Conservation (phyloP, 805 yeast species). For the Lipomyces mesembrius region DNA sequence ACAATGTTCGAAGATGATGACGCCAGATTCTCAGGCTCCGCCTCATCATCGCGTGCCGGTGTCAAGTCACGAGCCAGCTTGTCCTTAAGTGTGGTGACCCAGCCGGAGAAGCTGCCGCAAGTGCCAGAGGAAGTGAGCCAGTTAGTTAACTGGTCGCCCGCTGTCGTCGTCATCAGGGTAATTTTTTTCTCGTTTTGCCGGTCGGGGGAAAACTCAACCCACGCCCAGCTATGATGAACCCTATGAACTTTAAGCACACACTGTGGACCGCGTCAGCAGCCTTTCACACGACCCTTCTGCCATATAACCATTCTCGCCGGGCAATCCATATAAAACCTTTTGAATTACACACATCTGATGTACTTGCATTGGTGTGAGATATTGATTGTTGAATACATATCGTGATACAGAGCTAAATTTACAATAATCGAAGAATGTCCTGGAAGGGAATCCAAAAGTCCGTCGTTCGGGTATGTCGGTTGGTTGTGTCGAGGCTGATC, state of each 20-base stretch:
- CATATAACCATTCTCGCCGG: too few relatives aligned
- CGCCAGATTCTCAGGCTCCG: background rate
- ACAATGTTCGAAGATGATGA: background rate
- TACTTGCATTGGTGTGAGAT: background rate
- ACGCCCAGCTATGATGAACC: too few relatives aligned
- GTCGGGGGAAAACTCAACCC: background rate
- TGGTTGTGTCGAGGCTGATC: background rate
- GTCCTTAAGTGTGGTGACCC: too few relatives aligned
- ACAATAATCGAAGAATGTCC: conserved; percentile 28
- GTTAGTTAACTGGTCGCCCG: background rate
- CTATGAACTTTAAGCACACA: too few relatives aligned
- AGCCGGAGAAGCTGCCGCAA: too few relatives aligned
- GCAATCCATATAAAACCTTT: background rate
- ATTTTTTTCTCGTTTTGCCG: background rate
- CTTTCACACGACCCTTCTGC: background rate
- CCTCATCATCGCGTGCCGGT: background rate
- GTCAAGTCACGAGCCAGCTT: too few relatives aligned
- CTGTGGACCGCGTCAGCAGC: background rate
- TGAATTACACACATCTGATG: background rate
- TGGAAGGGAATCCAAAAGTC: conserved; percentile 40
- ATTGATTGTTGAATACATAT: background rate
- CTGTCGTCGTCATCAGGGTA: background rate
- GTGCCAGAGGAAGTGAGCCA: too few relatives aligned
- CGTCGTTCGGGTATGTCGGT: conserved; percentile 32
- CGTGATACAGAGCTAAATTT: background rate